phyloP scores from a whole-genome alignment of 306 rosid species.

The Canavalia ensiformis region DNA sequence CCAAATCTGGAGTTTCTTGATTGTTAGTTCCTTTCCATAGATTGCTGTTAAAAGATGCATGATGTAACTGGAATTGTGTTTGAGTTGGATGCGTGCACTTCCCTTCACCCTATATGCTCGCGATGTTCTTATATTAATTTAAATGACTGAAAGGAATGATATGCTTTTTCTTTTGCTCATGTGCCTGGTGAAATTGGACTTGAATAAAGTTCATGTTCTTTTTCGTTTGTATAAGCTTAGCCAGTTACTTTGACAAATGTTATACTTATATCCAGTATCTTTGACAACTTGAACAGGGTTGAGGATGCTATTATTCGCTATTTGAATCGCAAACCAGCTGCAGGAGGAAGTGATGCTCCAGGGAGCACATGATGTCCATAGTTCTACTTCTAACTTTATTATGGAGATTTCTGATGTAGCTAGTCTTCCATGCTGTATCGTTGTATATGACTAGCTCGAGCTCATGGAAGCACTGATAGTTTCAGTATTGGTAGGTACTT shows the following conservation, averaged over 20 bases:
- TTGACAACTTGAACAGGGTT: conserved; percentile 25
- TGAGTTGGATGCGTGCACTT: background rate
- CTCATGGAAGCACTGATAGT: conserved; percentile 41
- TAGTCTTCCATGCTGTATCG: conserved; percentile 35
- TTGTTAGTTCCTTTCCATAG: background rate
- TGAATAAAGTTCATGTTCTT: background rate
- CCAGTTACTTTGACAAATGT: background rate
- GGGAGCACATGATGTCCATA: conserved; percentile 7
- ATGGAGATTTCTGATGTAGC: conserved; percentile 12
- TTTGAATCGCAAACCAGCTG: conserved; percentile 27
- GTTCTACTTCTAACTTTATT: background rate
- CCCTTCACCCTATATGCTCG: background rate
- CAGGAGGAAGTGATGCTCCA: conserved; percentile 9
- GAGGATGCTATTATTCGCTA: conserved; percentile 26
- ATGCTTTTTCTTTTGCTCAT: background rate
- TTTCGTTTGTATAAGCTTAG: background rate
- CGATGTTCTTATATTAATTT: background rate
- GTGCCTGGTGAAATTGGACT: background rate
- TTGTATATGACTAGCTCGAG: background rate
- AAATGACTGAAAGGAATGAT: conserved; percentile 17
- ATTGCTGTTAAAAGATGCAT: background rate
- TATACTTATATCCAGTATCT: background rate
- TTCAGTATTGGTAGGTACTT: conserved; percentile 47
- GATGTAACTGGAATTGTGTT: background rate
- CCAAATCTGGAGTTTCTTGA: background rate